phyloP scores from a whole-genome alignment of 1,139 yeast genomes.

The Wickerhamomyces sp. region DNA sequence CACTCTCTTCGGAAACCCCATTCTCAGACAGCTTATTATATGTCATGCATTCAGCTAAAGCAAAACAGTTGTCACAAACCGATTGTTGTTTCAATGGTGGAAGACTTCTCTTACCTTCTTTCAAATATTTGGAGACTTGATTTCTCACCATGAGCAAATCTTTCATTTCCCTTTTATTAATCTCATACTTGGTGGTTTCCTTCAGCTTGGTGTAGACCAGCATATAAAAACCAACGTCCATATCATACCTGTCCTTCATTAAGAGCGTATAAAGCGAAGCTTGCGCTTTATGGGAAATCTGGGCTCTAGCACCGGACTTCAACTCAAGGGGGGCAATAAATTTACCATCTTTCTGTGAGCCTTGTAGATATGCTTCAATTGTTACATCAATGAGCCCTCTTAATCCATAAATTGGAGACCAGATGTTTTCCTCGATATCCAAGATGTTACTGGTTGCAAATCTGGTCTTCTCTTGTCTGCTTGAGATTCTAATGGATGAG shows the following conservation, averaged over 20 bases:
- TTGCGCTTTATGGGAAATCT: conserved; percentile 78
- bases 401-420: conserved; percentile 91
- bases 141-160: conserved; percentile 67
- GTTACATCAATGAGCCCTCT: conserved; percentile 91
- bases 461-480: conserved; percentile 35
- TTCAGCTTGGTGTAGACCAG: conserved; percentile 69
- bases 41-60: conserved; percentile 62
- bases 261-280: conserved; percentile 79
- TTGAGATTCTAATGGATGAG: conserved; percentile 31
- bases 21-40: conserved; percentile 55
- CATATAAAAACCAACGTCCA: conserved; percentile 59
- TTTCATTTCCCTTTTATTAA: conserved; percentile 51
- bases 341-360: conserved; percentile 35
- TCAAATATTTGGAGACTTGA: conserved; percentile 54
- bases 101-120: conserved; percentile 42
- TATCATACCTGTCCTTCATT: conserved; percentile 72
- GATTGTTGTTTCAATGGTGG: conserved; percentile 58
- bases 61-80: conserved; percentile 65
- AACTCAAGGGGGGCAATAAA: conserved; percentile 78
- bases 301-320: conserved; percentile 69
- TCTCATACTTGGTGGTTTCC: conserved; percentile 52
- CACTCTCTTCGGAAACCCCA: conserved; percentile 44
- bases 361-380: conserved; percentile 48
- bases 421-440: conserved; percentile 84
- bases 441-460: conserved; percentile 60